Evolutionary conservation across 805 yeast genomes (phyloP), one percentile per base, ranked within the genome.

Genomic region (Lachancea sp.): DNA sequence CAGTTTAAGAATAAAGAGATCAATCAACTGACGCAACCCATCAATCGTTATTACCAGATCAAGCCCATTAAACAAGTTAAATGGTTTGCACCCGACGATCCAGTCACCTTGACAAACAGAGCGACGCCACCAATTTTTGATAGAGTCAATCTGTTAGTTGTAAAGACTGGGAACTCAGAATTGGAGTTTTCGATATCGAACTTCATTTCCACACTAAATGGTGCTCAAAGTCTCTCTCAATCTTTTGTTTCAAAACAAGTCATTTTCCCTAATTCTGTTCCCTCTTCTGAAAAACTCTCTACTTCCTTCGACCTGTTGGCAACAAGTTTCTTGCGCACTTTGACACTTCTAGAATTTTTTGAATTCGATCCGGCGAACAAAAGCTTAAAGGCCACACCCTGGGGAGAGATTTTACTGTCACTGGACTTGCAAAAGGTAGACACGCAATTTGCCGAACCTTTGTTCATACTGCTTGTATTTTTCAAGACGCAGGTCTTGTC

Each of bases 11-110:
- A 82, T 44, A 72, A 74, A 53, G 80, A 81, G 43, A 69, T 86
- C 46, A 82, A 82, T 51, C 66, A 86, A 41, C 65, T 90, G 18
- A 78, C 95, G 13, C 81, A 78, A 53, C 75, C 82, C 20, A 73
- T 89, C 54, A 82, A 87, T 51, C 80, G 98, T 59, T 91, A 86
- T 65, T 88, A 80, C 61, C 97, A 90, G 60, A 82, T 77, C 48
- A 85, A 82, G 58, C 78, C 74, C 45, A 72, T 86, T 32, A 67
- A 72, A 36, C 75, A 75, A 20, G 60, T 67, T 15, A 75, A 67
- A 48, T 82, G 84, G 82, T 82, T 70, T 66, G 73, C 78, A 50
- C 59, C 65, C 15, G 47, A 55, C 36, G 43, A 54, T 9, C 59
- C 63, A 18, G 53, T 65, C 19, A 73, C 71, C 42, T 59, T 83